phyloP scores from a whole-genome alignment of 2,329 filamentous ascomycete species.

The Aspergillus alliaceus region DNA sequence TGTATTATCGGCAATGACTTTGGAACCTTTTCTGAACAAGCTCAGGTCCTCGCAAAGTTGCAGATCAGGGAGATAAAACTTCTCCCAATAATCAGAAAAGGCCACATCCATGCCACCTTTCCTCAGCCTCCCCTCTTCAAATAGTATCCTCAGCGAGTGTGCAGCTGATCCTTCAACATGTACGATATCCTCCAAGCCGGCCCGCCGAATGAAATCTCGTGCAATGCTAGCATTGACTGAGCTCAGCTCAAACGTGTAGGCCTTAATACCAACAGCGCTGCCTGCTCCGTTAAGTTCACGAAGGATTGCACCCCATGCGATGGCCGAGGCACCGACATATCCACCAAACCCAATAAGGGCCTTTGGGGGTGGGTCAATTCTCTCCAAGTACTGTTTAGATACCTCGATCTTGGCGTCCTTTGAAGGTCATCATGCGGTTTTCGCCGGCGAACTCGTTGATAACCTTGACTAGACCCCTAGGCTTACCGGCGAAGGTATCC shows the following conservation, averaged over 20 bases:
- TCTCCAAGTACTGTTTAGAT: constrained; percentile 18
- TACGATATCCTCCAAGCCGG: constrained; percentile 33
- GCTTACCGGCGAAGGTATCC: constrained; percentile 22
- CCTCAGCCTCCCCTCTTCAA: constrained; percentile 25
- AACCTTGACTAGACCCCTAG: constrained; percentile 26
- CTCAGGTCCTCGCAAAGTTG: constrained; percentile 34
- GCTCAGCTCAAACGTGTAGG: constrained; percentile 41
- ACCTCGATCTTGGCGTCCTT: constrained; percentile 27
- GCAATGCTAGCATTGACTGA: constrained; percentile 30
- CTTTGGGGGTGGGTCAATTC: constrained; percentile 28
- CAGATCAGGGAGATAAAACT: constrained; percentile 39
- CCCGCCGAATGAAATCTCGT: constrained; percentile 33
- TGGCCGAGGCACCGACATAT: constrained; percentile 39
- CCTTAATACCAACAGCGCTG: constrained; percentile 8
- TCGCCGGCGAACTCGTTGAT: constrained; percentile 34
- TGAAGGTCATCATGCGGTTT: constrained; percentile 36
- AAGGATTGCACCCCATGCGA: constrained; percentile 30
- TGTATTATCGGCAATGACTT: constrained; percentile 42
- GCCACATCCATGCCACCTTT: constrained; percentile 33
- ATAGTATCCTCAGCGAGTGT: constrained; percentile 29
- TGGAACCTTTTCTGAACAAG: constrained; percentile 31
- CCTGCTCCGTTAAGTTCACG: constrained; percentile 25
- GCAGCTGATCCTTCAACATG: constrained; percentile 34
- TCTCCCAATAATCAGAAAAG: constrained; percentile 40
- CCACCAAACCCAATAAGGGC: constrained; percentile 38